phyloP scores from a whole-genome alignment of 495 filamentous ascomycete genomes.

The Penicillium steckii region DNA sequence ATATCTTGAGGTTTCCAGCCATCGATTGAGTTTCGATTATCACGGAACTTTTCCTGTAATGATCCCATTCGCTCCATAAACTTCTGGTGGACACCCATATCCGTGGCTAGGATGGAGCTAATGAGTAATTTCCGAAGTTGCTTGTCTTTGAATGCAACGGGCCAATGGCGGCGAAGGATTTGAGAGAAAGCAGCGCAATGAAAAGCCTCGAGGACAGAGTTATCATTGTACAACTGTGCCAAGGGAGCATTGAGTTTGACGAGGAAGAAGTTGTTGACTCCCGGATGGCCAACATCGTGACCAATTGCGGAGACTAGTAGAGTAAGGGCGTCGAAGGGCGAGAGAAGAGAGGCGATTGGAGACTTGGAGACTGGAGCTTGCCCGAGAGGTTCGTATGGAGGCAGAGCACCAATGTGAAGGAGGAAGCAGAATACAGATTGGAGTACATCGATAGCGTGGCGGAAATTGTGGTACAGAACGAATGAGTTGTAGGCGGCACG shows the following conservation, averaged over 20 bases:
- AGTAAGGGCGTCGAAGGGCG: constrained; percentile 83
- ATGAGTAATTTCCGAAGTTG: constrained; percentile 88
- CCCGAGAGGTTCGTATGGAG: constrained; percentile 52
- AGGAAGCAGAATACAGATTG: constrained; percentile 93
- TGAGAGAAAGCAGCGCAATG: constrained; percentile 97
- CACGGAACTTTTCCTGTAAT: constrained; percentile 71
- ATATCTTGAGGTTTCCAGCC: constrained; percentile 70
- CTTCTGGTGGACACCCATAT: constrained; percentile 95
- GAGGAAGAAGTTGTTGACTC: constrained; percentile 96
- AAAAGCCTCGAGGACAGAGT: constrained; percentile 94
- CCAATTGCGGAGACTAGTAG: constrained; percentile 92
- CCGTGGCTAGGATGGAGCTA: constrained; percentile 90
- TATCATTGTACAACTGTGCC: constrained; percentile 97
- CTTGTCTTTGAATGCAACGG: constrained; percentile 67
- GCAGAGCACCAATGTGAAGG: constrained; percentile 75
- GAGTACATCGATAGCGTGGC: constrained; percentile 92
- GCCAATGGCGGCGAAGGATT: constrained; percentile 92
- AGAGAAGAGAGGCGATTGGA: constrained; percentile 69
- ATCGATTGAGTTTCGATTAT: constrained; percentile 55
- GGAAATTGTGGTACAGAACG: constrained; percentile 98
- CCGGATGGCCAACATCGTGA: constrained; percentile 95
- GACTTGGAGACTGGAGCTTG: constrained; percentile 37
- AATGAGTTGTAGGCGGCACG: constrained; percentile 89
- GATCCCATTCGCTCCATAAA: constrained; percentile 85
- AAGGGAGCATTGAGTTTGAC: constrained; percentile 90